These are phyloP conservation scores for Primulina tabacum DNA, from an alignment of 257 asterid species.

Conservation along the genomic window DNA sequence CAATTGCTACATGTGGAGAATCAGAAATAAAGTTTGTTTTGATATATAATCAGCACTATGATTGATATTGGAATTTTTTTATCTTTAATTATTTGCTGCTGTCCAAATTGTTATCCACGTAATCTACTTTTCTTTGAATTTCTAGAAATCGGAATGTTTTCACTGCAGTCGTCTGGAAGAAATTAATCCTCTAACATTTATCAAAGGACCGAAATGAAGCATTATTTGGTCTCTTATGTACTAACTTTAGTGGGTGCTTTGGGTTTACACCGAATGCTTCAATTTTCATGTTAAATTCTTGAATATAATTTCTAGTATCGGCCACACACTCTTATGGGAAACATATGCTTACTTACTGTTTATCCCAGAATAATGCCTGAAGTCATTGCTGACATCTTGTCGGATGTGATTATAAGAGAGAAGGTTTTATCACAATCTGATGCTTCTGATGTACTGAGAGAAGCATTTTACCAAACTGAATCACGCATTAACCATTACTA, in stretches of 20 bases:
- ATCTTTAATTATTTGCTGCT: background rate
- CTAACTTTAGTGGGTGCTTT: background rate
- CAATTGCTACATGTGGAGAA: background rate
- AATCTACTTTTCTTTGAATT: background rate
- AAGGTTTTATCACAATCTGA: conserved; percentile 58
- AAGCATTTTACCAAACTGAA: conserved; percentile 85
- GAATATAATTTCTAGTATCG: conserved; percentile 4
- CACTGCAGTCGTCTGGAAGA: background rate
- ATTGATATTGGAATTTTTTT: background rate
- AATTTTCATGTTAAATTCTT: background rate
- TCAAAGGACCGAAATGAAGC: background rate
- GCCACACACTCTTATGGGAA: background rate
- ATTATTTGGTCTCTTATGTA: background rate
- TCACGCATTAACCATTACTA: conserved; percentile 76
- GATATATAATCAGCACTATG: background rate
- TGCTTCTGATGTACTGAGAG: conserved; percentile 92
- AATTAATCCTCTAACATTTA: background rate
- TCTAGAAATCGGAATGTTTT: background rate
- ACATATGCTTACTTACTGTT: conserved; percentile 28
- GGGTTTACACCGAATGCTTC: background rate
- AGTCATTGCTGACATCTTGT: conserved; percentile 69
- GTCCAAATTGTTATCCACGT: background rate
- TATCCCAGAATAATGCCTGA: conserved; percentile 83
- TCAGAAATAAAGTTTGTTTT: background rate
- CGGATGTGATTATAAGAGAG: conserved; percentile 71